Evolutionary conservation across 768 basidiomycete genomes (phyloP), one percentile per base, ranked within the genome.

Genomic region (Macrolepiota fuliginosa): DNA sequence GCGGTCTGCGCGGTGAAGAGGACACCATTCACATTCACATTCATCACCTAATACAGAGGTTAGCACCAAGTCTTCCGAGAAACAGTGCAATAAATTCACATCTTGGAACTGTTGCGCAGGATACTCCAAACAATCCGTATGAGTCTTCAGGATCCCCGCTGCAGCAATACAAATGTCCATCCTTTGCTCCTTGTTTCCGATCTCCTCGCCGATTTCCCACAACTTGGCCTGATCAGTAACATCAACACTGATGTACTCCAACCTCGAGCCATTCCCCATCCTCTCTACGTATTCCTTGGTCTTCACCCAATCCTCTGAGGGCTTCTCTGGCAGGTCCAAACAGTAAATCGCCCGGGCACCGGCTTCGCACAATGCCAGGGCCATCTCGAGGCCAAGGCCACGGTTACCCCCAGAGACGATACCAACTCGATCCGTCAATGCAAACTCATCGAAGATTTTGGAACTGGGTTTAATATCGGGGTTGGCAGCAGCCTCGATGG

Each of bases 301-400:
- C 63, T 76, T 76, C 46, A 68, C 63, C 79, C 85, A 91, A 66
- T 87, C 88, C 0, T 77, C 79, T 1, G 83, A 84, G 0, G 90
- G 84, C 39, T 71, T 70, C 40, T 69, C 62, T 1, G 87, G 82
- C 10, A 90, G 76, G 70, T 91, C 90, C 12, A 89, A 73, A 69
- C 88, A 89, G 71, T 91, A 90, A 17, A 90, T 79, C 0, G 79
- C 86, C 7, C 83, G 79, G 5, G 88, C 88, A 36, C 91, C 91
- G 13, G 84, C 87, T 74, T 92, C 91, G 46, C 82, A 82, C 45
- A 92, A 74, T 3, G 86, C 84, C 57, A 92, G 74, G 37, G 89
- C 89, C 87, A 90, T 88, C 75, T 94, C 92, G n/a, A 94, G 83
- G 2, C 92, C 92, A 15, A 93, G 81, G 0, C 91, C 88, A 35